Evolutionary conservation across 2,329 filamentous ascomycete genomes (phyloP), one percentile per base, ranked within the genome.

Genomic region (Exophiala xenobiotica): DNA sequence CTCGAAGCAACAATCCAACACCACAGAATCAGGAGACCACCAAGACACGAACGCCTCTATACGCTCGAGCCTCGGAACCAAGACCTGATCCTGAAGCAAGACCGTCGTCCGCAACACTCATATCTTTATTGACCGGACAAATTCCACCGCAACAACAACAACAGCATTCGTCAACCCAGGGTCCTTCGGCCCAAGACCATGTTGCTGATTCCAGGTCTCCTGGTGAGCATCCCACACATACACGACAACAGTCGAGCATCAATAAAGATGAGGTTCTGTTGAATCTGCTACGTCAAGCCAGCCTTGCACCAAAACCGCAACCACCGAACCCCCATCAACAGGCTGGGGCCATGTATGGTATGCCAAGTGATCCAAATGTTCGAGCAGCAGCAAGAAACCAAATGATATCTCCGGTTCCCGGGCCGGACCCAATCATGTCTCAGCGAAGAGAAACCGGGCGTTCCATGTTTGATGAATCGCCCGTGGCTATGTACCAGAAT

Each of bases 1-100:
- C 74, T 31, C 73, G 70, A 55, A 70, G 74, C 27, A 65, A 68
- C 49, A 73, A 72, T 57, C 65, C 68, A 22, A 75, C 73, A 18
- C 74, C 74, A 29, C 72, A 74, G 54, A 59, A 20, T 52, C 57
- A 51, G 52, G 61, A 43, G 59, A 63, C 49, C 59, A 61, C 42
- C 12, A 39, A 65, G 54, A 51, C 53, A 65, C 55, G 68, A 65
- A 40, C 64, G 65, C 49, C 61, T 66, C 46, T 66, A 65, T 58
- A 66, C 70, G 58, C 67, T 63, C 6, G 71, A 71, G 50, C 62
- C 64, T 48, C 59, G 69, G 49, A 63, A 63, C 42, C 67, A 60
- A 14, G 64, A 66, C 29, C 46, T 16, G 55, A 52, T 38, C 11
- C 27, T 16, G 51, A 54, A 35, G 22, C 49, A 7, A 37, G 43